Percentiles rank a stretch among this genome's conserved stretches.
These are phyloP conservation scores for Metschnikowia santaceciliae DNA, from an alignment of 805 yeast genomes.

Conservation along the genomic window DNA sequence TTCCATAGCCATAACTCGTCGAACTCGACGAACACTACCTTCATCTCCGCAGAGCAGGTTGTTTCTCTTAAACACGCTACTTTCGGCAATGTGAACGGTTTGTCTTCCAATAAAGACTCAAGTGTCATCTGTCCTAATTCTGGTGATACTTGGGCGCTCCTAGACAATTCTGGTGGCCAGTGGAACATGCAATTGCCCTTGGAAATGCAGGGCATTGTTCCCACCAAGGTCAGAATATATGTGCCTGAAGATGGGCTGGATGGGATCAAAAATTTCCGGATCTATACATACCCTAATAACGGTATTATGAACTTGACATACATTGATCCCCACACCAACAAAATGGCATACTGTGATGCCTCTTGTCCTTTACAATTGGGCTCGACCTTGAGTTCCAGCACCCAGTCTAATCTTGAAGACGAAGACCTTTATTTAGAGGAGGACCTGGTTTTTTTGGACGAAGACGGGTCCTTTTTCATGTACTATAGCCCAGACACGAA, in stretches of 20 bases:
- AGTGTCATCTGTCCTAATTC: conserved; percentile 57
- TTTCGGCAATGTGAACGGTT: conserved; percentile 46
- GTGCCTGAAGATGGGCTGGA: conserved; percentile 49
- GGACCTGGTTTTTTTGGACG: conserved; percentile 29
- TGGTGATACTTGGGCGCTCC: conserved; percentile 51
- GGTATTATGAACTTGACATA: conserved; percentile 92
- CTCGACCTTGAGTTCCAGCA: conserved; percentile 28
- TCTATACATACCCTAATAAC: conserved; percentile 71
- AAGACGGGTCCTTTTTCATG: conserved; percentile 32
- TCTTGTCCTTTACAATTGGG: conserved; percentile 70
- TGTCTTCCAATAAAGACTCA: conserved; percentile 22
- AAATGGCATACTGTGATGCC: conserved; percentile 70
- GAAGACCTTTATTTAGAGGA: conserved; percentile 12
- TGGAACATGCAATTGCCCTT: conserved; percentile 61
- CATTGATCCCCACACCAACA: conserved; percentile 65
- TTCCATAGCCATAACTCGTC: conserved; percentile 22
- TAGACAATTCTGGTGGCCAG: conserved; percentile 51
- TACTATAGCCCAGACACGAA: conserved; percentile 33
- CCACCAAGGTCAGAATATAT: conserved; percentile 71
- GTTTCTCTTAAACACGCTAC: conserved; percentile 56
- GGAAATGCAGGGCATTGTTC: conserved; percentile 41
- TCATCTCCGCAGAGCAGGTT: conserved; percentile 55
- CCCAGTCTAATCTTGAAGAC: conserved; percentile 22
- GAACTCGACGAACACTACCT: conserved; percentile 34
- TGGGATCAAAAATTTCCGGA: conserved; percentile 61